Evolutionary conservation across 1,284 basidiomycete genomes (phyloP).

Genomic region (Papiliotrema fonsecae): DNA sequence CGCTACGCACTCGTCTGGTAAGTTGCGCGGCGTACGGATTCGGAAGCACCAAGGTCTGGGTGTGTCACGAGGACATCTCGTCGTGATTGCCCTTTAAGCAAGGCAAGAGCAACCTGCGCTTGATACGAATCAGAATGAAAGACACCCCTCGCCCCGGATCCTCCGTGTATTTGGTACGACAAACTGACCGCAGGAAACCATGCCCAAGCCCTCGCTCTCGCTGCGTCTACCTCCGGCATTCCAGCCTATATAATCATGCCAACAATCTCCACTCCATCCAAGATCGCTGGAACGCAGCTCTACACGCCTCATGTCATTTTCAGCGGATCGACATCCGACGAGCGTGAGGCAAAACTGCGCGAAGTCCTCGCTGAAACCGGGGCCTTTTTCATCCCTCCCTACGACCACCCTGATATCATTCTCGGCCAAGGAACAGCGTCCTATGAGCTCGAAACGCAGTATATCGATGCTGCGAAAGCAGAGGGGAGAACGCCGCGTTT

Average conservation of each 20-base stretch:
- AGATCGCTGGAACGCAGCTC: conserved; percentile 21
- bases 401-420: conserved; percentile 32
- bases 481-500: conserved; percentile 1
- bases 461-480: neutral
- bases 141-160: neutral
- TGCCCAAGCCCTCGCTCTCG: conserved; percentile 24
- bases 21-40: neutral
- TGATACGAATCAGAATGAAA: no score
- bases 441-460: conserved; percentile 22
- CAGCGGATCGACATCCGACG: conserved; percentile 19
- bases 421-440: conserved; percentile 27
- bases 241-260: conserved; percentile 31
- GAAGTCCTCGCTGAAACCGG: conserved; percentile 21
- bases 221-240: conserved; percentile 15
- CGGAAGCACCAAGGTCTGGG: no score
- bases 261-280: conserved; percentile 23
- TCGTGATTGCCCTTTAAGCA: no score
- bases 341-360: conserved; percentile 21
- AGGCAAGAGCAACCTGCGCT: no score
- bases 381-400: conserved; percentile 24
- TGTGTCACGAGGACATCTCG: no score
- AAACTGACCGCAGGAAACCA: conserved; percentile 15
- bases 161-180: neutral
- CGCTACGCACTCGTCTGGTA: conserved; percentile 25
- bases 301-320: conserved; percentile 22